These are phyloP conservation scores for Bertia moriformis DNA, from an alignment of 2,329 filamentous ascomycete genomes.

Conservation along the genomic window DNA sequence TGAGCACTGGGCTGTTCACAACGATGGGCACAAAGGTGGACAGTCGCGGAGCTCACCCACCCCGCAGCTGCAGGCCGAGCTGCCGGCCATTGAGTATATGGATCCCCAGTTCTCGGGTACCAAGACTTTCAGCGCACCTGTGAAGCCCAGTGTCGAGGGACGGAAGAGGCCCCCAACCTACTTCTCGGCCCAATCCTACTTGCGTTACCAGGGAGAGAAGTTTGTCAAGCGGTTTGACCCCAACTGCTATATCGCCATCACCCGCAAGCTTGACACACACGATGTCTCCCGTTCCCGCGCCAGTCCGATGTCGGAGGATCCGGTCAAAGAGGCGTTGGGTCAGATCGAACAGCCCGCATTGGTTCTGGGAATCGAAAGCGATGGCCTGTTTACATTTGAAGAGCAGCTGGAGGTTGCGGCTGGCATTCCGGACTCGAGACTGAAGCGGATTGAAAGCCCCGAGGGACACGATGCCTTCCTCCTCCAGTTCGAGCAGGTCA, in stretches of 20 bases:
- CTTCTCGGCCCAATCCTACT: conserved; percentile 19
- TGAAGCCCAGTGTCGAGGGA: conserved; percentile 10
- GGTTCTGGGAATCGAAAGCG: conserved; percentile 17
- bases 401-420: conserved; percentile 15
- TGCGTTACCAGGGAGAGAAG: conserved; percentile 21
- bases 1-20: conserved; percentile 30
- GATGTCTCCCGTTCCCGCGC: conserved; percentile 14
- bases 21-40: conserved; percentile 23
- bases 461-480: conserved; percentile 21
- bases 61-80: conserved; percentile 8
- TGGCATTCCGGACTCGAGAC: conserved; percentile 11
- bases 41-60: conserved; percentile 8
- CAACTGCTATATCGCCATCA: conserved; percentile 21
- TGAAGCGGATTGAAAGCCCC: conserved; percentile 11
- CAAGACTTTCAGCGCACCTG: conserved; percentile 21
- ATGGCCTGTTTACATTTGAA: conserved; percentile 15
- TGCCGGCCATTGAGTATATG: conserved; percentile 23
- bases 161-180: conserved; percentile 13
- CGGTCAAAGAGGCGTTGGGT: conserved; percentile 9
- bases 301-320: conserved; percentile 19
- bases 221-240: conserved; percentile 21
- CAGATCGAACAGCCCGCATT: conserved; percentile 11
- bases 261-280: conserved; percentile 21
- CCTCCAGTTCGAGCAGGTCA: conserved; percentile 15
- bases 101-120: conserved; percentile 31